Percentiles rank a stretch among this genome's conserved stretches.
phyloP scores from a whole-genome alignment of 805 yeast genomes.

The Myxozyma melibiosi region DNA sequence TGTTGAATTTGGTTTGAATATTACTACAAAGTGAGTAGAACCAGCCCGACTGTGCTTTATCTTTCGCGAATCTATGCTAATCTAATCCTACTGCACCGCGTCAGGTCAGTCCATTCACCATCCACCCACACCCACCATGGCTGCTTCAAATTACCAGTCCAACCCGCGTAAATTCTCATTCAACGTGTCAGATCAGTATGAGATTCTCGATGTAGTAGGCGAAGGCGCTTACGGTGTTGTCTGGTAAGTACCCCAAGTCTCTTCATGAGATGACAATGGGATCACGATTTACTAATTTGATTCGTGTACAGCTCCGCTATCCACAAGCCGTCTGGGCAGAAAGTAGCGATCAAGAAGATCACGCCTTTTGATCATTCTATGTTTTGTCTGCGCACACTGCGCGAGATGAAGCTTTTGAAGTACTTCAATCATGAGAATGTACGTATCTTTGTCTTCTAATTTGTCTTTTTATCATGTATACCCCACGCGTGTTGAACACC shows the following conservation, averaged over 20 bases:
- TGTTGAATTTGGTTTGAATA: background rate
- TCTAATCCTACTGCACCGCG: background rate
- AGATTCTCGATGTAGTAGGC: slow-evolving; percentile 81
- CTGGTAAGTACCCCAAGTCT: too few relatives aligned
- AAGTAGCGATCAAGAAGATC: slow-evolving; percentile 94
- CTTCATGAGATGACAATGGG: too few relatives aligned
- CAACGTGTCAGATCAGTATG: slow-evolving; percentile 85
- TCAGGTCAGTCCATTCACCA: background rate
- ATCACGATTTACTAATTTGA: too few relatives aligned
- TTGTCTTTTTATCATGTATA: background rate
- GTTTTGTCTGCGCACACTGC: slow-evolving; percentile 83
- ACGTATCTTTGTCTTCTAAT: too few relatives aligned
- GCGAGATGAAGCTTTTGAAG: slow-evolving; percentile 84
- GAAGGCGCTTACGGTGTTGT: slow-evolving; percentile 98
- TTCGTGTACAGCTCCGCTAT: slow-evolving; percentile 65
- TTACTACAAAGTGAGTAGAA: background rate
- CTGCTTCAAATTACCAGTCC: slow-evolving; percentile 5
- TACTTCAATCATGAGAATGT: slow-evolving; percentile 89
- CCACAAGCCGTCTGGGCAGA: slow-evolving; percentile 80
- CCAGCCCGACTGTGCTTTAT: background rate
- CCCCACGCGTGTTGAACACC: background rate
- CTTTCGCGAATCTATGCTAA: background rate
- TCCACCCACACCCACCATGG: background rate
- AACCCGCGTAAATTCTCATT: slow-evolving; percentile 55
- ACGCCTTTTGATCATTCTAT: slow-evolving; percentile 88